Evolutionary conservation across 805 yeast species (phyloP).

Genomic region (Barnettozyma wickerhamii): DNA sequence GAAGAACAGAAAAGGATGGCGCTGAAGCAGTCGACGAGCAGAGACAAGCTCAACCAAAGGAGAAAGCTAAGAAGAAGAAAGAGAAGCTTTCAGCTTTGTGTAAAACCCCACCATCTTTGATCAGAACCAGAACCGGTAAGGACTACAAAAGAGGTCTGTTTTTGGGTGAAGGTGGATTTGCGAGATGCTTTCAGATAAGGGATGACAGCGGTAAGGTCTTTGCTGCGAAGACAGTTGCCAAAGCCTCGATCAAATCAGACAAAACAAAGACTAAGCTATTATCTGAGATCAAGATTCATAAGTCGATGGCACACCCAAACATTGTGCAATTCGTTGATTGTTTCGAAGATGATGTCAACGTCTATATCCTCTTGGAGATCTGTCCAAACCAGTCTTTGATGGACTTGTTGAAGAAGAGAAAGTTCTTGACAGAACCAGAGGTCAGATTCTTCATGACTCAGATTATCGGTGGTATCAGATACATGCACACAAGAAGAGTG

Average conservation of each 20-base stretch:
- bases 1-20: conserved; percentile 19
- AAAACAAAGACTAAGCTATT: conserved; percentile 80
- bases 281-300: conserved; percentile 94
- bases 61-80: conserved; percentile 62
- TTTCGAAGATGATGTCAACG: conserved; percentile 94
- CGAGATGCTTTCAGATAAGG: conserved; percentile 95
- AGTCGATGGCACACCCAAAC: conserved; percentile 81
- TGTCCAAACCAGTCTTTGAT: conserved; percentile 93
- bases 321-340: conserved; percentile 93
- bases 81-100: conserved; percentile 89
- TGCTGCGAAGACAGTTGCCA: conserved; percentile 98
- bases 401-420: conserved; percentile 86
- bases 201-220: conserved; percentile 81
- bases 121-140: conserved; percentile 79
- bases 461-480: conserved; percentile 88
- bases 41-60: conserved; percentile 24
- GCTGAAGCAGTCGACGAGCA: conserved; percentile 19
- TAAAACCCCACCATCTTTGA: conserved; percentile 94
- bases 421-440: conserved; percentile 85
- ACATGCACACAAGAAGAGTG: conserved; percentile 87
- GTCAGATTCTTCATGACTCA: conserved; percentile 88
- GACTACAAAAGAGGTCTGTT: conserved; percentile 88
- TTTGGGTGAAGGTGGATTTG: conserved; percentile 98
- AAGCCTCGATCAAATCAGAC: conserved; percentile 85
- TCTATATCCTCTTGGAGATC: conserved; percentile 87